Base-by-base conservation (phyloP, 2,329 filamentous ascomycete genomes). In the Botrytis tulipae region DNA sequence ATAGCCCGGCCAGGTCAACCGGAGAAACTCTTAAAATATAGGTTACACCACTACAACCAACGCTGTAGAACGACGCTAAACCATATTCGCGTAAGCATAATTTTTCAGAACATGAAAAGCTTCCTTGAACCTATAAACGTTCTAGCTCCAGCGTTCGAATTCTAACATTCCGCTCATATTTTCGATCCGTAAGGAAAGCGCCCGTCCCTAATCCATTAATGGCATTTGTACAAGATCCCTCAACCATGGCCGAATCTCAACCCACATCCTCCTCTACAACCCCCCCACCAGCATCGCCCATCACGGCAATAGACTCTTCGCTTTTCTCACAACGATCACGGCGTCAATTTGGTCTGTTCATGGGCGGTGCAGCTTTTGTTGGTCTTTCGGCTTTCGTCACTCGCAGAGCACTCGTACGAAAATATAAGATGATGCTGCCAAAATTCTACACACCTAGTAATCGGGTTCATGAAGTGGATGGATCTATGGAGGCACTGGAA, bases 291-390 rank as follows among this genome's bases (percentile, higher is more conserved):
- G 40, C 67, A 29, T 51, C 69, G 18, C 29, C 71, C 57, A 29
- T 70, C 20, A 37, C 77, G 46, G 70, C 77, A 70, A 48, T 75
- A 51, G 73, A 76, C 42, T 78, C 78, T 32, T 62, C 75, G 42
- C 75, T 80, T 76, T 81, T 81, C 76, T 80, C 78, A 35, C 74
- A 76, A 75, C 77, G 80, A n/a, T 79, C 80, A 44, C 73, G 75
- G 65, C 87, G 87, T 71, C 91, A 94, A 81, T 82, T 93, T 22
- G 86, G 89, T 37, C 83, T 97, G 74, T 91, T 96, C 82, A 85
- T 91, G 78, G 90, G 91, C 75, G 95, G 95, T 60, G 87, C 92
- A 18, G 86, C 89, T 72, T 97, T 97, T 83, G 88, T 97, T 76
- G 84, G 88, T 35, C 86, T 94, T 76, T 93, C 94, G 1, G 85